Evolutionary conservation across 768 basidiomycete species (phyloP), one percentile per base, ranked within the genome.

Genomic region (Lactifluus piperatus): DNA sequence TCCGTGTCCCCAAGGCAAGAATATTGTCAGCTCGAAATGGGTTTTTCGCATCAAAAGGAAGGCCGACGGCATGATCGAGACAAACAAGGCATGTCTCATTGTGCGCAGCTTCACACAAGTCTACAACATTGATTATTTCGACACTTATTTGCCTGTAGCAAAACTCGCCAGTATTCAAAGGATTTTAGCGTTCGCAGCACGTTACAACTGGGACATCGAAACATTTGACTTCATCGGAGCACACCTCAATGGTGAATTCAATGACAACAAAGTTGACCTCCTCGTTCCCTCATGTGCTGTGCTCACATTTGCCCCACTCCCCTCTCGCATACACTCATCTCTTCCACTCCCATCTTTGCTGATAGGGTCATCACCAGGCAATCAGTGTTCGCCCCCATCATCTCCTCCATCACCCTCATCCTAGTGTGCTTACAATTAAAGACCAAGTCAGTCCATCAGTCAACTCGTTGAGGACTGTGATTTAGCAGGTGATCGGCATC

Each of bases 341-440:
- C n/a, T n/a, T n/a, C 39, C 51, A 10, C 62, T 52, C 45, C 47
- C 57, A 34, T 64, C 62, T 44, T 37, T 43, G 37, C n/a, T 46
- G 14, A 49, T 24, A 29, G 47, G 54, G 44, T 56, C 64, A 46
- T 56, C 45, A 24, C 44, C 54, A 53, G 50, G 30, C 30, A 56
- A 30, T 13, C 41, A 51, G 18, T 27, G 65, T 49, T 70, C 68
- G 43, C 62, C 69, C 11, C 68, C 69, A 48, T 61, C 70, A 41
- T 66, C 70, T 37, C 66, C 67, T 13, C 65, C 78, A 58, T 82
- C 84, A 56, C 75, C 83, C 66, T 83, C 84, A 65, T 81, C 84
- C 69, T 84, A n/a, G n/a, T n/a, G n/a, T n/a, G n/a, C n/a, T n/a
- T n/a, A n/a, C n/a, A n/a, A n/a, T n/a, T n/a, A n/a, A n/a, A n/a